These are phyloP conservation scores for Xylariaceae sp. DNA, from an alignment of 2,329 filamentous ascomycete species.

Conservation along the genomic window DNA sequence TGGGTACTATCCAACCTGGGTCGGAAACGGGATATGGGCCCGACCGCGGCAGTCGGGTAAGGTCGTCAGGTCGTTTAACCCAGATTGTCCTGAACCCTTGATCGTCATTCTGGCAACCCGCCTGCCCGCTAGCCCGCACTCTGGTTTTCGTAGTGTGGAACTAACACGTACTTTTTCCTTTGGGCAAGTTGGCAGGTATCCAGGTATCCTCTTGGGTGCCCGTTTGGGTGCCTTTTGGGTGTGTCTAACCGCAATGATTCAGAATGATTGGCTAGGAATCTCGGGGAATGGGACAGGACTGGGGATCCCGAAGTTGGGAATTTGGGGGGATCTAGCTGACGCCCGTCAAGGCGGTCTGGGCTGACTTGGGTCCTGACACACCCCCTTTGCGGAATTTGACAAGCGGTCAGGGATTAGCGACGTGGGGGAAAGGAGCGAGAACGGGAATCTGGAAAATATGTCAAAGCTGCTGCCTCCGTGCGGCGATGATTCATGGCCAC, in stretches of 20 bases:
- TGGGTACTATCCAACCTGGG: constrained; percentile 14
- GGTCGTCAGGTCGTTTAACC: background rate
- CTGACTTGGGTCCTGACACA: constrained; percentile 35
- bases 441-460: constrained; percentile 25
- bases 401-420: constrained; percentile 34
- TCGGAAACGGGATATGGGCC: constrained; percentile 25
- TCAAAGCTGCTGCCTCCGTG: constrained; percentile 27
- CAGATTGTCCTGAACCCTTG: constrained; percentile 24
- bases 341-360: constrained; percentile 37
- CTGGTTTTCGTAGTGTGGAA: constrained; percentile 3
- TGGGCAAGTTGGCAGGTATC: constrained; percentile 5
- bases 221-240: constrained; percentile 2
- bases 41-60: constrained; percentile 28
- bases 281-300: constrained; percentile 20
- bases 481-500: constrained; percentile 29
- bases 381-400: constrained; percentile 29
- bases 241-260: constrained; percentile 17
- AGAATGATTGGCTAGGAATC: constrained; percentile 19
- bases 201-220: no score
- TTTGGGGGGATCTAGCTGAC: constrained; percentile 33
- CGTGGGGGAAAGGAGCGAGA: constrained; percentile 20
- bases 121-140: constrained; percentile 21
- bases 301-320: constrained; percentile 17
- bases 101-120: constrained; percentile 26
- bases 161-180: background rate